These are phyloP conservation scores for Leccinum fuscescens DNA, from an alignment of 1,284 basidiomycete species.

Conservation along the genomic window DNA sequence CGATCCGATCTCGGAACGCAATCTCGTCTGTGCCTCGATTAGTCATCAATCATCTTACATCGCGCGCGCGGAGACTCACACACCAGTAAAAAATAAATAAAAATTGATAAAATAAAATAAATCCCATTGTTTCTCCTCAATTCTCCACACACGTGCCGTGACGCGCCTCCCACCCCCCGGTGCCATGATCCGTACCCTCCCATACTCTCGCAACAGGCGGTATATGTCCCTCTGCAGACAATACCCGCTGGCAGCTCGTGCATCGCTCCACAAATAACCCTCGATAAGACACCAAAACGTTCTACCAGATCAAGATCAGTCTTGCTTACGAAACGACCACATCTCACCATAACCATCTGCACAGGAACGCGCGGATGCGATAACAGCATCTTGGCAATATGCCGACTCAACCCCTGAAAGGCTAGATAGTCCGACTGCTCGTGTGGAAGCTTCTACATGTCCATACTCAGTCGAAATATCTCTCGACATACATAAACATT, in stretches of 20 bases:
- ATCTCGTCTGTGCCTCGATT: slow-evolving; percentile 7
- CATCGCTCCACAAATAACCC: slow-evolving; percentile 62
- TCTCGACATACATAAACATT: not conserved
- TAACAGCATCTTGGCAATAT: slow-evolving; percentile 58
- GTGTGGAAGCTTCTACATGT: slow-evolving; percentile 57
- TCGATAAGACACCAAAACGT: slow-evolving; percentile 51
- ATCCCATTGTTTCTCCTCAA: slow-evolving; percentile 14
- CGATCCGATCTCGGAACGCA: slow-evolving; percentile 19
- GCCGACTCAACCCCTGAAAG: slow-evolving; percentile 62
- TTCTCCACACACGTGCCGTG: slow-evolving; percentile 51
- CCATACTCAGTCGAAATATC: slow-evolving; percentile 1
- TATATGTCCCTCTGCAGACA: slow-evolving; percentile 65
- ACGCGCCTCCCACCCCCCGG: slow-evolving; percentile 48
- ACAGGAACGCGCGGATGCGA: slow-evolving; percentile 51
- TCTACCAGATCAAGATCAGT: slow-evolving; percentile 31
- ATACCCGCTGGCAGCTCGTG: slow-evolving; percentile 54
- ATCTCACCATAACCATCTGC: slow-evolving; percentile 44
- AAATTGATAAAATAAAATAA: not conserved
- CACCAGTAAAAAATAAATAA: not conserved
- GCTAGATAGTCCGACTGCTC: slow-evolving; percentile 64
- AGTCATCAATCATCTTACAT: not conserved
- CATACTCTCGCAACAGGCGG: slow-evolving; percentile 67
- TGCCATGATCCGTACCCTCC: slow-evolving; percentile 27
- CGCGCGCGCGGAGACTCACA: too few species aligned
- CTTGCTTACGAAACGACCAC: slow-evolving; percentile 7